Conservation (phyloP, 2,329 filamentous ascomycete genomes). For the Nannizzia gypsea region DNA sequence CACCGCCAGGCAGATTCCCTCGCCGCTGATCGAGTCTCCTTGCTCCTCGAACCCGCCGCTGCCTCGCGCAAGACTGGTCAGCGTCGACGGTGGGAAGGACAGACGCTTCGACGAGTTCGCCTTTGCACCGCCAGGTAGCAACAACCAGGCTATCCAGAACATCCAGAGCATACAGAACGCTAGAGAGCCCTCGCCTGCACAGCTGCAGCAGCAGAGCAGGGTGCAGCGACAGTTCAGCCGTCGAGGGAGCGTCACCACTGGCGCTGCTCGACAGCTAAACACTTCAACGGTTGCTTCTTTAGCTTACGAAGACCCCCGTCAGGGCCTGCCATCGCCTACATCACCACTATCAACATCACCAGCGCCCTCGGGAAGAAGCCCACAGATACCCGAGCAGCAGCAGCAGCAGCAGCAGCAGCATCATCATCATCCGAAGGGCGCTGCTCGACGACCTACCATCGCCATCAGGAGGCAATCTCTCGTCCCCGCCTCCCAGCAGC, state of each 20-base stretch:
- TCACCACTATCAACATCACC: neutral
- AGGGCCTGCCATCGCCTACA: constrained; percentile 8
- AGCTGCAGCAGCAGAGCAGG: neutral
- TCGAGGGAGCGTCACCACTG: neutral
- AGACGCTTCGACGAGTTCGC: neutral
- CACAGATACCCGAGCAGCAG: neutral
- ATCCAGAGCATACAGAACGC: no score
- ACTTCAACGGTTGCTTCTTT: neutral
- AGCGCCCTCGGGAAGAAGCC: constrained; percentile 10
- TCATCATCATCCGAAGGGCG: constrained; percentile 3
- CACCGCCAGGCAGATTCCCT: neutral
- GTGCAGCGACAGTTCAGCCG: neutral
- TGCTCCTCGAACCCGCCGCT: neutral
- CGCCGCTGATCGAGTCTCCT: neutral
- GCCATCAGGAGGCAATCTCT: constrained; percentile 30
- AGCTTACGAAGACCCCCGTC: constrained; percentile 6
- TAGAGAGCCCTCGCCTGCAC: neutral
- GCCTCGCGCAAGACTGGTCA: neutral
- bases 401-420: no score
- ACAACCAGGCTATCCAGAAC: no score
- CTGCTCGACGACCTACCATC: constrained; percentile 25
- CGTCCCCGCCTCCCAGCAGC: constrained; percentile 29
- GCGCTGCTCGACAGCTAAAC: constrained; percentile 4
- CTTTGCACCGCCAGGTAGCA: neutral
- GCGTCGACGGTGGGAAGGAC: neutral